phyloP scores from a whole-genome alignment of 1,139 yeast species.

The Candida sanyaensis region DNA sequence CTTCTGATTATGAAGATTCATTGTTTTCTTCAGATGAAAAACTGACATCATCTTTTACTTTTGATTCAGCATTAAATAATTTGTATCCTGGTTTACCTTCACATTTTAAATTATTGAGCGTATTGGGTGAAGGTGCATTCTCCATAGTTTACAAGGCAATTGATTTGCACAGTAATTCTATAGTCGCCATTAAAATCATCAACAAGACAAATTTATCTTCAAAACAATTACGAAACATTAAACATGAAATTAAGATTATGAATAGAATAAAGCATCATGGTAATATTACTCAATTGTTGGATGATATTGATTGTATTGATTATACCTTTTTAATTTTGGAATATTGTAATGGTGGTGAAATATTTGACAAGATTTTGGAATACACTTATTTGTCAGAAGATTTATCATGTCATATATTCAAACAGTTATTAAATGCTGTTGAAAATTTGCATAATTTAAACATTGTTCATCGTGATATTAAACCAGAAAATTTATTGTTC shows the following conservation, averaged over 20 bases:
- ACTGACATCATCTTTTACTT: conserved; percentile 10
- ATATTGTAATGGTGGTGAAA: conserved; percentile 89
- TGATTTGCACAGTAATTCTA: conserved; percentile 27
- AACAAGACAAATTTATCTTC: conserved; percentile 58
- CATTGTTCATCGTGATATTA: conserved; percentile 91
- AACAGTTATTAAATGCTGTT: conserved; percentile 82
- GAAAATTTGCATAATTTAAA: conserved; percentile 82
- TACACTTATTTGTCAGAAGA: conserved; percentile 89
- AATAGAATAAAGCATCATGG: conserved; percentile 63
- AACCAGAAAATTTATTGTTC: conserved; percentile 89
- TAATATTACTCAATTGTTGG: conserved; percentile 70
- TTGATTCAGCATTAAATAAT: conserved; percentile 15
- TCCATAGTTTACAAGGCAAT: conserved; percentile 80
- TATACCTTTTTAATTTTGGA: conserved; percentile 83
- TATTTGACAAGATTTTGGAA: conserved; percentile 89
- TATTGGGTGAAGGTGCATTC: conserved; percentile 86
- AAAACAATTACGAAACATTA: conserved; percentile 58
- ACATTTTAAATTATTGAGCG: conserved; percentile 23
- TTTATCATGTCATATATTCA: conserved; percentile 78
- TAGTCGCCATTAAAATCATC: conserved; percentile 84
- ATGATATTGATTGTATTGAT: conserved; percentile 55
- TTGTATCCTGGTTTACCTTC: conserved; percentile 27
- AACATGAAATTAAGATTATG: conserved; percentile 87
- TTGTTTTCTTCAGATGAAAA: conserved; percentile 1
- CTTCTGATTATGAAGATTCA: conserved; percentile 1